Base-by-base conservation (phyloP, 768 basidiomycete species). In the Suillus occidentalis region DNA sequence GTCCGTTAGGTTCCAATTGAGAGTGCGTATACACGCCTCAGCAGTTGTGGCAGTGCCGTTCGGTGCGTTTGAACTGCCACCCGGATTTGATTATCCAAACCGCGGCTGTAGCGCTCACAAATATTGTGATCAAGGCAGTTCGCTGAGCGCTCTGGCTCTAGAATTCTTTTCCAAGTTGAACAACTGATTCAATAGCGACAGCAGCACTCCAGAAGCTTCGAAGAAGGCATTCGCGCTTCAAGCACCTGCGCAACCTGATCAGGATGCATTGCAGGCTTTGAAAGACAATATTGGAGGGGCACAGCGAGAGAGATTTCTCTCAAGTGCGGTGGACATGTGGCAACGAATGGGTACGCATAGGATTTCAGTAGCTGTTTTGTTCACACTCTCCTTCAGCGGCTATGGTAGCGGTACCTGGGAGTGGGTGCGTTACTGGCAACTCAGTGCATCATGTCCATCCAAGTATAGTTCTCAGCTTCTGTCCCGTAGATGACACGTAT, bases 401-500 rank as follows among this genome's bases (percentile, higher is more conserved):
- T 74, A 83, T 90, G 86, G 75, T 85, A 90, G 70, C 83, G 84
- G 69, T 99, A 94, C 97, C 82, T 92, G 34, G 64, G 88, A 89
- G 60, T 86, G 53, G 96, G 95, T 2, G 83, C 83, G 31, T 80
- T 97, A 42, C 80, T 98, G 74, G 93, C 94, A 37, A 13, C 64
- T 40, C 31, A 31, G 9, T 16, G 4, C 18, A 13, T 56, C 40
- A 20, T 3, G 18, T 37, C 13, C 9, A 25, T 25, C 34, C 37
- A 10, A 6, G 28, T 14, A 52, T 12, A 2, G 57, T 31, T 34
- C 47, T 25, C 8, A 18, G 22, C 18, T 36, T 61, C 31, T 40
- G 18, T 45, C n/a, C 31, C 36, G 12, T 72, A 95, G 90, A 97
- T 97, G 94, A 92, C 97, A 73, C 90, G 95, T 72, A 72, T 98